Evolutionary conservation across 169 alveolate species (phyloP).

Genomic region (Theileria annulata): DNA sequence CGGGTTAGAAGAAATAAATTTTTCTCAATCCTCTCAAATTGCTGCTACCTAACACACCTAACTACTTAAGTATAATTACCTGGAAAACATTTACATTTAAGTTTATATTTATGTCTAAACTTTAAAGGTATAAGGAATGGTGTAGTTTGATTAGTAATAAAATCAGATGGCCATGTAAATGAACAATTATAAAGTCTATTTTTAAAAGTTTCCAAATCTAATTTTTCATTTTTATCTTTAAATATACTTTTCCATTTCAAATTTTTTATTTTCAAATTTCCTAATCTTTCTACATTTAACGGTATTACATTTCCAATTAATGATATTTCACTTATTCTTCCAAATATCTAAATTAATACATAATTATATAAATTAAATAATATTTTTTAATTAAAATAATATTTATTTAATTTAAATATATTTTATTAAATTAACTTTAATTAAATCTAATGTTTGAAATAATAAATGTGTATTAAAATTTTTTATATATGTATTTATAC

Average conservation of each 20-base stretch:
- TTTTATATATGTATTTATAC: neutral
- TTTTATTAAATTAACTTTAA: conserved; percentile 24
- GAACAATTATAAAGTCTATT: conserved; percentile 26
- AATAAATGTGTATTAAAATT: neutral
- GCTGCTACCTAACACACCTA: too few species aligned
- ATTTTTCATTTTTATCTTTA: conserved; percentile 32
- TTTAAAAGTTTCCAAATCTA: conserved; percentile 18
- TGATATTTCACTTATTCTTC: conserved; percentile 52
- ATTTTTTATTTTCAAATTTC: neutral
- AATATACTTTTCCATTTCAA: conserved; percentile 40
- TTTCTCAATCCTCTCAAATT: too few species aligned
- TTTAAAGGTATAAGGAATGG: conserved; percentile 61
- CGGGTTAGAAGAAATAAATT: too few species aligned
- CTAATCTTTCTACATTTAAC: conserved; percentile 14
- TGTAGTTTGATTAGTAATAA: conserved; percentile 39
- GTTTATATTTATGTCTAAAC: conserved; percentile 41
- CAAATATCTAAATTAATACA: conserved; percentile 38
- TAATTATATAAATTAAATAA: too few species aligned
- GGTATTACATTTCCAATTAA: conserved; percentile 64
- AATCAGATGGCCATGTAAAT: conserved; percentile 55
- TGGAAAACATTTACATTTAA: conserved; percentile 39
- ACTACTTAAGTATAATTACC: too few species aligned
- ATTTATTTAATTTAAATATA: neutral
- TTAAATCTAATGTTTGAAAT: conserved; percentile 40
- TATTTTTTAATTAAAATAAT: neutral